Percentiles rank a stretch among this genome's conserved stretches.
These are phyloP conservation scores for Cryptococcus sp. DNA, from an alignment of 1,284 basidiomycete genomes.

Conservation along the genomic window DNA sequence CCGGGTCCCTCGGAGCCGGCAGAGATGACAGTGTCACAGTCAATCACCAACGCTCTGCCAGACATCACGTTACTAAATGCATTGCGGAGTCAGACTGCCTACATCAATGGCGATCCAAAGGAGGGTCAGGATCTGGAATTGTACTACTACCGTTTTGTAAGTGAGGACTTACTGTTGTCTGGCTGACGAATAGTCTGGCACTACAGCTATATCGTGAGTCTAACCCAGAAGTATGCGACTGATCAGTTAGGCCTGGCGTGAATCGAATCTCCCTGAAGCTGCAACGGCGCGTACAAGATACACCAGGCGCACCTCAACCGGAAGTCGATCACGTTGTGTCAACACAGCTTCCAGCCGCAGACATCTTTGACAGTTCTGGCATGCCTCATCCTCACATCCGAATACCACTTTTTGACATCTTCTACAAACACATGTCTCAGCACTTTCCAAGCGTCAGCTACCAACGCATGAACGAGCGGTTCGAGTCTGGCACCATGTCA, in stretches of 20 bases:
- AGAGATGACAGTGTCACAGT: not conserved
- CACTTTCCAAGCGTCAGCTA: slow-evolving; percentile 53
- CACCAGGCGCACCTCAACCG: slow-evolving; percentile 36
- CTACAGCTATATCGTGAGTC: slow-evolving; percentile 33
- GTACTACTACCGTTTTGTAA: slow-evolving; percentile 55
- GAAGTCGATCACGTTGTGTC: slow-evolving; percentile 25
- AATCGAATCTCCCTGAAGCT: slow-evolving; percentile 55
- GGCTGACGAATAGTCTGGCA: slow-evolving; percentile 41
- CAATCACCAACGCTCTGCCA: slow-evolving; percentile 1
- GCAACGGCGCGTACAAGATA: slow-evolving; percentile 35
- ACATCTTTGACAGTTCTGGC: slow-evolving; percentile 49
- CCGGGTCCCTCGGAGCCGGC: not conserved
- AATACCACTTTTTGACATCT: slow-evolving; percentile 50
- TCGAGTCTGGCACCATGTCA: slow-evolving; percentile 54
- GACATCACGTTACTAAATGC: slow-evolving; percentile 47
- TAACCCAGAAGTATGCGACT: too few relatives aligned
- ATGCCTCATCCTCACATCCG: slow-evolving; percentile 51
- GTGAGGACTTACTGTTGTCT: slow-evolving; percentile 14
- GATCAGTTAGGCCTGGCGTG: slow-evolving; percentile 46
- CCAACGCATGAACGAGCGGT: slow-evolving; percentile 49
- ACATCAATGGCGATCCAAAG: slow-evolving; percentile 51
- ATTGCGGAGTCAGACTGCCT: slow-evolving; percentile 52
- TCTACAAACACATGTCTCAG: slow-evolving; percentile 50
- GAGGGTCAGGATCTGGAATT: slow-evolving; percentile 51
- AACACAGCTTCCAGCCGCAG: slow-evolving; percentile 19